Evolutionary conservation across 108 stramenopile genomes (phyloP).

Genomic region (Craspedostauros australis): DNA sequence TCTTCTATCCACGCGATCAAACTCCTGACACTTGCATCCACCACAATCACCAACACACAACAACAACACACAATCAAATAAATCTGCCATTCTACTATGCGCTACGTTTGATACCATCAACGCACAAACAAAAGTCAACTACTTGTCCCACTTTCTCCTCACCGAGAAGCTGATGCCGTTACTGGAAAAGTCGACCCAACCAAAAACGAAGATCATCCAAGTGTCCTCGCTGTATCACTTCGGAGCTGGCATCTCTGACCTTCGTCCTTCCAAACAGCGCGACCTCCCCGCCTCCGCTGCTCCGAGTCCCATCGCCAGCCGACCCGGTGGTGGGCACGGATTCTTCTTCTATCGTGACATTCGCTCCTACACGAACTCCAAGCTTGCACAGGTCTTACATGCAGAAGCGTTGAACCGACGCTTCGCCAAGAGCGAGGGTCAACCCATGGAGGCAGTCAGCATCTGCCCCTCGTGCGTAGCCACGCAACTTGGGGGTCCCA

Average conservation of each 20-base stretch:
- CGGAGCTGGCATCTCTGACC: conserved; percentile 28
- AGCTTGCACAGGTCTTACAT: conserved; percentile 53
- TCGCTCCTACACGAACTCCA: conserved; percentile 45
- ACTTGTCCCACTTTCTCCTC: conserved; percentile 56
- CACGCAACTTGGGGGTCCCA: conserved; percentile 32
- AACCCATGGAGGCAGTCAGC: conserved; percentile 17
- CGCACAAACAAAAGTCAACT: conserved; percentile 30
- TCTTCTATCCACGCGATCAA: too few species aligned
- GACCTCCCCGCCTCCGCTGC: background rate
- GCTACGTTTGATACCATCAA: too few species aligned
- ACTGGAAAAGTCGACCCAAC: conserved; percentile 16
- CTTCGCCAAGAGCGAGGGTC: background rate
- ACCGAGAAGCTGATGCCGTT: conserved; percentile 42
- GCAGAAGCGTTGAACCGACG: conserved; percentile 12
- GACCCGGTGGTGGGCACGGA: conserved; percentile 11
- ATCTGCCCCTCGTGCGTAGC: conserved; percentile 57
- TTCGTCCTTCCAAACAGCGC: background rate
- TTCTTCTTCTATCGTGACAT: conserved; percentile 10
- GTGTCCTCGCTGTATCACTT: conserved; percentile 35
- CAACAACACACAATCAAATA: too few species aligned
- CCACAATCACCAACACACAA: background rate
- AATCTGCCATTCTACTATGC: too few species aligned
- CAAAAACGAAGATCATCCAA: conserved; percentile 35
- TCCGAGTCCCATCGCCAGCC: conserved; percentile 26
- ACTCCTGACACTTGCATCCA: too few species aligned